These are phyloP conservation scores for Euphorbia pulcherrima DNA, from an alignment of 345 rosid species.

Conservation along the genomic window DNA sequence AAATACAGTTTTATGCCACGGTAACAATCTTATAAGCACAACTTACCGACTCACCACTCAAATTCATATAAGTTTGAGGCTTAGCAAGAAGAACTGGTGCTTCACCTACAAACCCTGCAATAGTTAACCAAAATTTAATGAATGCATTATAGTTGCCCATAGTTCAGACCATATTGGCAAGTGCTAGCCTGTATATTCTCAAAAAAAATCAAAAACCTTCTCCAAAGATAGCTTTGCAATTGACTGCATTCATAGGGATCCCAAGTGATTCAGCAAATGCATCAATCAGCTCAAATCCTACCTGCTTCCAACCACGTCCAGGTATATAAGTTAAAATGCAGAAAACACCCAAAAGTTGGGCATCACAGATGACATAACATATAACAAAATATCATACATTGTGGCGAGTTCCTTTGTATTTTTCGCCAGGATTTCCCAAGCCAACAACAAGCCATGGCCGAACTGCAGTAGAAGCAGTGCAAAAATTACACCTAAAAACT, in stretches of 20 bases:
- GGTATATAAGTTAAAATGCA: not conserved
- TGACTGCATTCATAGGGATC: constrained; percentile 8
- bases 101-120: constrained; percentile 19
- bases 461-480: constrained; percentile 40
- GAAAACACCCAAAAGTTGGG: constrained; percentile 1
- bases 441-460: constrained; percentile 84
- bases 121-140: not conserved
- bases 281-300: constrained; percentile 79
- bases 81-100: constrained; percentile 23
- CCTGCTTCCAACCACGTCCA: constrained; percentile 30
- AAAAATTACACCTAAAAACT: constrained; percentile 46
- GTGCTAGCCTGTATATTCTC: not conserved
- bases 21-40: not conserved
- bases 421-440: constrained; percentile 86
- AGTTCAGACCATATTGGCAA: not conserved
- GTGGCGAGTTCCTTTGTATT: constrained; percentile 74
- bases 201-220: constrained; percentile 10
- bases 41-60: constrained; percentile 92
- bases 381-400: constrained; percentile 53
- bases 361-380: not conserved
- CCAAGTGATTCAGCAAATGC: constrained; percentile 35
- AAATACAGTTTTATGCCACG: not conserved
- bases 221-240: constrained; percentile 22
- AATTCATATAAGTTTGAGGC: constrained; percentile 74
- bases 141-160: not conserved